Conservation (phyloP, 1,284 basidiomycete species). For the Trichosporon sp. region DNA sequence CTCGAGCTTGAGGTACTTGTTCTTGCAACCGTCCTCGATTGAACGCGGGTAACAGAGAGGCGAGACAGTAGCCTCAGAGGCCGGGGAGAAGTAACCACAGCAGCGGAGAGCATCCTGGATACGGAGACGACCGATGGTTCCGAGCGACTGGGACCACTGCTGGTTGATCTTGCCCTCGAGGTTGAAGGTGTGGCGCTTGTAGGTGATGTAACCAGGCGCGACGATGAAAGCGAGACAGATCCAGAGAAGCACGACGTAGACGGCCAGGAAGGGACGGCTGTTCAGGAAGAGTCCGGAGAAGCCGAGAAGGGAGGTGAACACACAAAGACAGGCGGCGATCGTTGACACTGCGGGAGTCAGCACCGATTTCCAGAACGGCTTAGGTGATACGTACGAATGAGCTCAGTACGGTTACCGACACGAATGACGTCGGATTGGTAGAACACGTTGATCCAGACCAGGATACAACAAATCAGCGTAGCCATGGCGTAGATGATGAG, state of each 20-base stretch:
- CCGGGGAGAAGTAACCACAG: conserved; percentile 63
- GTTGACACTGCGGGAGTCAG: conserved; percentile 54
- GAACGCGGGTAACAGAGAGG: conserved; percentile 62
- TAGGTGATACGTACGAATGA: conserved; percentile 49
- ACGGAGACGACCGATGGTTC: conserved; percentile 54
- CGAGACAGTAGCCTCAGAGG: conserved; percentile 61
- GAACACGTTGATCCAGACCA: conserved; percentile 64
- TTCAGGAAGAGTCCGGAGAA: conserved; percentile 64
- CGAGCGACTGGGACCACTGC: conserved; percentile 60
- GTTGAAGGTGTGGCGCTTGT: conserved; percentile 61
- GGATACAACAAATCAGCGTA: conserved; percentile 55
- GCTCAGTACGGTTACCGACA: conserved; percentile 58
- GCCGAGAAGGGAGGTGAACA: conserved; percentile 62
- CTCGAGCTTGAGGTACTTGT: conserved; percentile 59
- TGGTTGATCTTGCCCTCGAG: conserved; percentile 66
- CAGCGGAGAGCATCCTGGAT: conserved; percentile 62
- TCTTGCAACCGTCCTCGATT: conserved; percentile 63
- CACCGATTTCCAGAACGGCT: not conserved
- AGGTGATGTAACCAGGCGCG: conserved; percentile 64
- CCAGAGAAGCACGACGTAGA: conserved; percentile 67
- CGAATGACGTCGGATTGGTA: conserved; percentile 58
- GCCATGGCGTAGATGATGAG: conserved; percentile 55
- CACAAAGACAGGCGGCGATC: conserved; percentile 53
- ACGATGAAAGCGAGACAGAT: conserved; percentile 59
- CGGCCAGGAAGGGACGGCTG: conserved; percentile 64